phyloP scores from a whole-genome alignment of 1,284 basidiomycete genomes.

The Ganoderma sp. region DNA sequence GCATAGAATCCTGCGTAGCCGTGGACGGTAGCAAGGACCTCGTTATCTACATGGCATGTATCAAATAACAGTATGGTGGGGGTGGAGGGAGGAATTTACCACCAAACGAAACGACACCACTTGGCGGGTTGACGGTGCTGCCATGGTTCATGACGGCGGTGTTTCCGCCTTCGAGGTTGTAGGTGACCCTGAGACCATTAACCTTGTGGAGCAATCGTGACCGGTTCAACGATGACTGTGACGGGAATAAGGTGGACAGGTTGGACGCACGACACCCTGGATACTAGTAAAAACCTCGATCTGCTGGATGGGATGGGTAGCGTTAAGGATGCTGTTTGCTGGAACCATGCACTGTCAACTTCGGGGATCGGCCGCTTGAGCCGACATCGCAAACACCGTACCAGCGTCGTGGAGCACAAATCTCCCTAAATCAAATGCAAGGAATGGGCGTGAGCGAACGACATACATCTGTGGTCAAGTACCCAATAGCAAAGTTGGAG shows the following conservation, averaged over 20 bases:
- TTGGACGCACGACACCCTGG: conserved; percentile 16
- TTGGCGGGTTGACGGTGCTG: conserved; percentile 12
- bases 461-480: too few relatives aligned
- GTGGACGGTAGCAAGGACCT: conserved; percentile 23
- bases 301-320: conserved; percentile 20
- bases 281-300: conserved; percentile 19
- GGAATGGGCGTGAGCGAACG: neutral
- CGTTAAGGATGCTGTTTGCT: conserved; percentile 17
- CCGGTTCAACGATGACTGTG: neutral
- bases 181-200: conserved; percentile 25
- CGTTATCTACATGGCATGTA: conserved; percentile 15
- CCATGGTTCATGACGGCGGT: conserved; percentile 19
- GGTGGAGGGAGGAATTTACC: neutral
- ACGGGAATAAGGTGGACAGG: too few relatives aligned
- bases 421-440: neutral
- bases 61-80: too few relatives aligned
- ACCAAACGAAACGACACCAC: neutral
- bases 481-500: too few relatives aligned
- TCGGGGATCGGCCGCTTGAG: too few relatives aligned
- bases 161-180: conserved; percentile 15
- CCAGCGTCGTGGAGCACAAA: conserved; percentile 10
- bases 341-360: neutral
- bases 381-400: neutral
- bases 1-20: conserved; percentile 25
- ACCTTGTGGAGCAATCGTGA: conserved; percentile 14